Evolutionary conservation across 2,329 filamentous ascomycete genomes (phyloP).

Genomic region (Cryoendolithus antarcticus): DNA sequence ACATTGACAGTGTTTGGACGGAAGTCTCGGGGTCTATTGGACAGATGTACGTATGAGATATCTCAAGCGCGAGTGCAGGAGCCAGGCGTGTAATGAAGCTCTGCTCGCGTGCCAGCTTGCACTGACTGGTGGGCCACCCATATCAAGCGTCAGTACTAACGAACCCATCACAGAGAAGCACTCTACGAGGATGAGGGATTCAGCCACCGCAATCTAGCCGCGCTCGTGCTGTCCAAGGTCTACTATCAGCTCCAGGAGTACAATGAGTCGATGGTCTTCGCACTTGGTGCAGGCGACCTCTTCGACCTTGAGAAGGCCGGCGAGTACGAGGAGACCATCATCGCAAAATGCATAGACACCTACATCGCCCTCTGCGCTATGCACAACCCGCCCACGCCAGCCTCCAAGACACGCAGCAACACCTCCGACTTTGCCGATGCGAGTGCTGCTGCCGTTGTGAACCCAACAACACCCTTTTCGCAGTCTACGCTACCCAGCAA

Average conservation of each 20-base stretch:
- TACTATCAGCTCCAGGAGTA: slow-evolving; percentile 99
- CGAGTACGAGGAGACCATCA: slow-evolving; percentile 98
- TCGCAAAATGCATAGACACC: slow-evolving; percentile 93
- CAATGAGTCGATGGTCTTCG: slow-evolving; percentile 98
- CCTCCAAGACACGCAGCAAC: slow-evolving; percentile 36
- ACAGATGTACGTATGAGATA: slow-evolving; percentile 60
- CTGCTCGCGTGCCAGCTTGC: too few species aligned
- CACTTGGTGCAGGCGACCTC: slow-evolving; percentile 82
- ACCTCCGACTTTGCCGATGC: slow-evolving; percentile 62
- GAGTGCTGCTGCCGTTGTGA: slow-evolving; percentile 55
- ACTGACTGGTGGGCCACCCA: too few species aligned
- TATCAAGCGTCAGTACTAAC: too few species aligned
- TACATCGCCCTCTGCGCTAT: slow-evolving; percentile 73
- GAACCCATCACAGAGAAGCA: slow-evolving; percentile 56
- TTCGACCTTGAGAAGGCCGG: slow-evolving; percentile 84
- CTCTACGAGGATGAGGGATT: slow-evolving; percentile 95
- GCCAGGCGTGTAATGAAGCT: too few species aligned
- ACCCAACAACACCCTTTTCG: slow-evolving; percentile 88
- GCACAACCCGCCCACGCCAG: slow-evolving; percentile 40
- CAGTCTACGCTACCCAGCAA: slow-evolving; percentile 88
- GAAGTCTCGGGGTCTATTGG: slow-evolving; percentile 87
- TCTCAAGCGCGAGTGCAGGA: too few species aligned
- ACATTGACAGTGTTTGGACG: slow-evolving; percentile 95
- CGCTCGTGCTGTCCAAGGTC: slow-evolving; percentile 89
- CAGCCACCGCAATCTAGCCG: slow-evolving; percentile 84